Base-by-base conservation (phyloP, 805 yeast genomes). In the Metschnikowia orientalis region DNA sequence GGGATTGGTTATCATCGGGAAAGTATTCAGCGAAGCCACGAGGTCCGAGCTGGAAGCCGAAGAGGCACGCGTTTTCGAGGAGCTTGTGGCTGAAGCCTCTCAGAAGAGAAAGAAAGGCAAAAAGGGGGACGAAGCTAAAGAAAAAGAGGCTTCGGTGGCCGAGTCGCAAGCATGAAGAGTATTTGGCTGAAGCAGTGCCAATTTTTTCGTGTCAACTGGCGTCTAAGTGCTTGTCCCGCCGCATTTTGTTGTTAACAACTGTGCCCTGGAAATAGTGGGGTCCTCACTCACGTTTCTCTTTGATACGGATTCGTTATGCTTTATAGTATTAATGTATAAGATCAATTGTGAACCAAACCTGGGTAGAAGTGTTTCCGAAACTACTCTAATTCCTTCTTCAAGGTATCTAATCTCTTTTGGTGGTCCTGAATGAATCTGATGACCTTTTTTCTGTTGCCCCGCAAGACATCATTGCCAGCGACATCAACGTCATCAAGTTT, bases 11-110 rank as follows among this genome's bases (percentile, higher is more conserved):
- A 43, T 77, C 11, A 62, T 84, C 40, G 92, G 90, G 4, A 69
- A 65, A 15, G 79, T 79, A 10, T 84, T 84, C 57, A 58, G 63
- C 14, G 59, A 64, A 18, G 72, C 80, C 0, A 66, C 71, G 30
- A 69, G 94, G 56, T 72, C 81, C 6, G 75, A 77, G 39, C 77
- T 67, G 21, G 89, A 82, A 50, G 86, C 75, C 37, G 83, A 76
- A 49, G 92, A 82, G 45, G 86, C 86, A 3, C 75, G 82, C 43
- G 69, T 84, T 6, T 84, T 83, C 50, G 94, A 84, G 58, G 84
- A 81, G 41, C 59, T 81, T 33, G 80, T 78, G 12, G 71, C 71
- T 4, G 71, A 67, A 41, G 67, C 73, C 4, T 55, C 65, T 16
- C 58, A 64, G 51, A 65, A 64, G 48, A 50, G 71, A 44, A 57